A percentile compares a stretch with the other conserved stretches of the same genome.
phyloP scores from a whole-genome alignment of 768 basidiomycete species.

The Rhizopogon vinicolor region DNA sequence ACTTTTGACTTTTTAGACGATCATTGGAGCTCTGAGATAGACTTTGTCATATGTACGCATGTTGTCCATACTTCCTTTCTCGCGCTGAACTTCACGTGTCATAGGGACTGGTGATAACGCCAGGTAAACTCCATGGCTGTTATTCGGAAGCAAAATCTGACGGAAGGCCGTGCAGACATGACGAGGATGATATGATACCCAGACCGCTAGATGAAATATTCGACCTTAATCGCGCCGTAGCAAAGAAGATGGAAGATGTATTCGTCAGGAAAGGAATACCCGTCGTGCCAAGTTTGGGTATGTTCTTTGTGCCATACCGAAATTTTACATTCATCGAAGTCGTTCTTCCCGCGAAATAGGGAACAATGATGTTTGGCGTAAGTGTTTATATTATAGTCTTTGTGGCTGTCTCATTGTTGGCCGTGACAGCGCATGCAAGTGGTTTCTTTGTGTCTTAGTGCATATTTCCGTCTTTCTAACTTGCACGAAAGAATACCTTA shows the following conservation, averaged over 20 bases:
- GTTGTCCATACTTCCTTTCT: conserved; percentile 16
- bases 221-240: conserved; percentile 62
- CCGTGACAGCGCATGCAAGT: conserved; percentile 51
- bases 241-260: conserved; percentile 65
- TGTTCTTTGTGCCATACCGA: conserved; percentile 14
- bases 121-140: conserved; percentile 34
- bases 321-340: neutral
- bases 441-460: conserved; percentile 5
- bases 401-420: neutral
- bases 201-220: conserved; percentile 80
- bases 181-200: conserved; percentile 78
- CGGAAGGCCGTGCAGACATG: conserved; percentile 52
- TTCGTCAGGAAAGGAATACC: conserved; percentile 70
- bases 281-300: conserved; percentile 77
- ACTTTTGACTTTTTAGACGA: conserved; percentile 78
- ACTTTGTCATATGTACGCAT: conserved; percentile 78
- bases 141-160: neutral
- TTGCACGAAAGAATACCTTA: conserved; percentile 53
- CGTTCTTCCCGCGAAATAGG: conserved; percentile 36
- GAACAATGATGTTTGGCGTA: conserved; percentile 92
- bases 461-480: conserved; percentile 4
- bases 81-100: neutral
- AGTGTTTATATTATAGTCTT: conserved; percentile 24
- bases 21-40: conserved; percentile 79
- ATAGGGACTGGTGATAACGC: conserved; percentile 79